These are phyloP conservation scores for Ochromonas danica DNA, from an alignment of 108 stramenopile species.

Conservation along the genomic window DNA sequence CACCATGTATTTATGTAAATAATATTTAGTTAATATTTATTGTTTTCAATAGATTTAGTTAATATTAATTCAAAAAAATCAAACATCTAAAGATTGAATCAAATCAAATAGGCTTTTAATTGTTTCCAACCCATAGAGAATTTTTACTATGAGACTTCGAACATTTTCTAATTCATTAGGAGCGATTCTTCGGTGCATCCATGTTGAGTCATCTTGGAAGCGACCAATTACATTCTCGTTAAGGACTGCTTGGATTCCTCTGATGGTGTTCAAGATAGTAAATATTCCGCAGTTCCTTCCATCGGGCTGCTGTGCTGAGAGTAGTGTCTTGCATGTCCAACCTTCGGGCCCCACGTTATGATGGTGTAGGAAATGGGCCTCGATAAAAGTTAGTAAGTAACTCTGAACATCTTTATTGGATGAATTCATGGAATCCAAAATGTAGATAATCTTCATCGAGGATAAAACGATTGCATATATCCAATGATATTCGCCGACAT, in stretches of 20 bases:
- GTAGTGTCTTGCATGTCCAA: slow-evolving; percentile 15
- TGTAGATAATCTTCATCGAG: slow-evolving; percentile 16
- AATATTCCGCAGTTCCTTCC: slow-evolving; percentile 15
- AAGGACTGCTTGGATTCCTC: slow-evolving; percentile 14
- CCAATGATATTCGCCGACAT: slow-evolving; percentile 15
- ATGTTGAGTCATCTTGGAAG: slow-evolving; percentile 15
- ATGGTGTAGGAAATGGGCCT: slow-evolving; percentile 14
- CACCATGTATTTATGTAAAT: slow-evolving; percentile 17
- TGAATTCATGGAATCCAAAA: slow-evolving; percentile 17
- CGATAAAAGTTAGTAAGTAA: slow-evolving; percentile 17
- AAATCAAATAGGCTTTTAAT: slow-evolving; percentile 17
- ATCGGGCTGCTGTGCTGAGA: slow-evolving; percentile 13
- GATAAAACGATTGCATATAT: slow-evolving; percentile 17
- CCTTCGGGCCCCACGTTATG: slow-evolving; percentile 12
- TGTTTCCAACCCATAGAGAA: slow-evolving; percentile 15
- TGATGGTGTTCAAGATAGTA: slow-evolving; percentile 16
- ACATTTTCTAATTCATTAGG: slow-evolving; percentile 17
- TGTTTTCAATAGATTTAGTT: slow-evolving; percentile 17
- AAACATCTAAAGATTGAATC: slow-evolving; percentile 17
- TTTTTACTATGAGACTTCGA: slow-evolving; percentile 17
- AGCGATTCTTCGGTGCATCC: slow-evolving; percentile 13
- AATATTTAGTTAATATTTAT: slow-evolving; percentile 18
- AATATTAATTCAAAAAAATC: slow-evolving; percentile 18
- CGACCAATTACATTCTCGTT: slow-evolving; percentile 15
- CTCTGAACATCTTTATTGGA: slow-evolving; percentile 16